These are phyloP conservation scores for Nematocida ausubeli DNA, from an alignment of 371 early-diverging fungal genomes.

Conservation along the genomic window DNA sequence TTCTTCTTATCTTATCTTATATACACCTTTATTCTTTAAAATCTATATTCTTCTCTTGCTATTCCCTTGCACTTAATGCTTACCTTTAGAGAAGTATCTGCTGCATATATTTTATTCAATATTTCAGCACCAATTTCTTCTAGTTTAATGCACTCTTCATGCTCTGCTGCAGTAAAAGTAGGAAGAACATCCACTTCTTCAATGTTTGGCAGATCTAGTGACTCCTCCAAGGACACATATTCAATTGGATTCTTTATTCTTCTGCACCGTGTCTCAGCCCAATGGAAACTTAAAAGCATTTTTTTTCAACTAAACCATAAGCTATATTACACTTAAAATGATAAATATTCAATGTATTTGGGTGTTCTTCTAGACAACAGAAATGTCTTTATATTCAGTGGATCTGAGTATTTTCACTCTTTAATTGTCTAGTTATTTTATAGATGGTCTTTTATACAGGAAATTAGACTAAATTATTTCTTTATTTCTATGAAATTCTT, in stretches of 20 bases:
- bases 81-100: neutral
- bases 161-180: neutral
- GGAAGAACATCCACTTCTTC: constrained; percentile 43
- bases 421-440: too few relatives aligned
- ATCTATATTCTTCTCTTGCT: constrained; percentile 10
- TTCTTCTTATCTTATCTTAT: neutral
- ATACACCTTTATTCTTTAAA: too few relatives aligned
- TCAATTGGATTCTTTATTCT: neutral
- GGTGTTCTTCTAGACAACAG: too few relatives aligned
- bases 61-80: constrained; percentile 43
- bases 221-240: constrained; percentile 12
- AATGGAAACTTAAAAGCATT: constrained; percentile 14
- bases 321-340: too few relatives aligned
- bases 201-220: constrained; percentile 7
- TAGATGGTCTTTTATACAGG: too few relatives aligned
- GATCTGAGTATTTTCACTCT: too few relatives aligned
- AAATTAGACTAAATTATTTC: too few relatives aligned
- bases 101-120: constrained; percentile 14
- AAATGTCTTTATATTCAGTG: too few relatives aligned
- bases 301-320: too few relatives aligned
- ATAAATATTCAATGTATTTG: too few relatives aligned
- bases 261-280: neutral
- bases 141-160: neutral
- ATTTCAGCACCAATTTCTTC: constrained; percentile 17
- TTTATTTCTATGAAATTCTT: too few relatives aligned